phyloP scores from a whole-genome alignment of 495 filamentous ascomycete species.

The Xylaria scruposa region DNA sequence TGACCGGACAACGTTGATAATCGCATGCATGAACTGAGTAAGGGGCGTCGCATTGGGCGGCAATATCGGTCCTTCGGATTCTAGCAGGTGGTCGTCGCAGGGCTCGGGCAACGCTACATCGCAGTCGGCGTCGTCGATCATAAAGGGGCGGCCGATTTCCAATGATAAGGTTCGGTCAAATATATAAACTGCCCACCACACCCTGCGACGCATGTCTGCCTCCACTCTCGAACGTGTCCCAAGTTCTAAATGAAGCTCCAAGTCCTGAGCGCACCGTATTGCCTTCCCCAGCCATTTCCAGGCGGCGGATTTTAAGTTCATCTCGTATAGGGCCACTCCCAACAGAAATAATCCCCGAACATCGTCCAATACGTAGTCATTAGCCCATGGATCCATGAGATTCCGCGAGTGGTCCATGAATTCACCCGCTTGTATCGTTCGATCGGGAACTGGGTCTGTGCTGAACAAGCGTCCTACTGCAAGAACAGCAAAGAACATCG shows the following conservation, averaged over 20 bases:
- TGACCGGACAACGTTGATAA: constrained; percentile 84
- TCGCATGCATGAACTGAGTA: constrained; percentile 72
- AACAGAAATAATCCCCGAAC: constrained; percentile 74
- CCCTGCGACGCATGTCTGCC: constrained; percentile 83
- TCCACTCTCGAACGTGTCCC: constrained; percentile 61
- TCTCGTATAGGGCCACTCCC: constrained; percentile 83
- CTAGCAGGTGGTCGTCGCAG: constrained; percentile 84
- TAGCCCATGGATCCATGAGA: constrained; percentile 81
- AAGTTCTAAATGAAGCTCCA: constrained; percentile 82
- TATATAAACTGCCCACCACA: constrained; percentile 95
- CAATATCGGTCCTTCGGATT: constrained; percentile 62
- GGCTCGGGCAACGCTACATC: constrained; percentile 80
- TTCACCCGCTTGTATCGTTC: constrained; percentile 68
- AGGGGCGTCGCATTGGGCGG: constrained; percentile 57
- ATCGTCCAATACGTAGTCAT: constrained; percentile 81
- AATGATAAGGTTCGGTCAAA: constrained; percentile 85
- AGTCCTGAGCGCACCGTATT: constrained; percentile 83
- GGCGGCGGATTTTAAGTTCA: constrained; percentile 86
- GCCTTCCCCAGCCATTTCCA: constrained; percentile 92
- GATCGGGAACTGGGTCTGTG: constrained; percentile 57
- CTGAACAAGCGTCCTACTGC: constrained; percentile 85
- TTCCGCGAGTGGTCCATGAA: constrained; percentile 74
- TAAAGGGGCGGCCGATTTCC: constrained; percentile 79
- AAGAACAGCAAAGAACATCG: constrained; percentile 83
- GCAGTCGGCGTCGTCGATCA: constrained; percentile 91